Percentiles rank a stretch among this genome's conserved stretches.
Conservation (phyloP, 2,329 filamentous ascomycete species). For the Phaeosphaeria sp. region DNA sequence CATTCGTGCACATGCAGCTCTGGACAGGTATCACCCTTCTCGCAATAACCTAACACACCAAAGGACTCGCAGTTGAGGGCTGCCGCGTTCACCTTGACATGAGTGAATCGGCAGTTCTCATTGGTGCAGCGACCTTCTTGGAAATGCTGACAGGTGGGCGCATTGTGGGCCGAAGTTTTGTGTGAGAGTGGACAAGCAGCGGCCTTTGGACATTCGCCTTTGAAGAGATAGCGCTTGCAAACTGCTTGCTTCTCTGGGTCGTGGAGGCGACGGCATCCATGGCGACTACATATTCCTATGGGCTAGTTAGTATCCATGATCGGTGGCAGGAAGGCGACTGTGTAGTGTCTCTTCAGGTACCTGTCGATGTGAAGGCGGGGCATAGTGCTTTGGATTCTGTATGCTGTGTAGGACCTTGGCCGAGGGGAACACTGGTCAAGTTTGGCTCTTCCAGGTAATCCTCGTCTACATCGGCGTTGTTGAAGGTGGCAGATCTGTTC, state of each 20-base stretch:
- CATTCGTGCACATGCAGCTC: conserved; percentile 92
- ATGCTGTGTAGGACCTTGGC: conserved; percentile 11
- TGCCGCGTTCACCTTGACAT: conserved; percentile 77
- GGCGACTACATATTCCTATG: conserved; percentile 82
- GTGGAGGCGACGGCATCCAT: conserved; percentile 80
- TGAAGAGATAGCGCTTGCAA: conserved; percentile 86
- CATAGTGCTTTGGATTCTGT: conserved; percentile 25
- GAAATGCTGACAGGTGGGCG: conserved; percentile 88
- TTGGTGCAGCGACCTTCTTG: conserved; percentile 90
- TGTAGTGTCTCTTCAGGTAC: conserved; percentile 28
- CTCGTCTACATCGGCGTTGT: conserved; percentile 8
- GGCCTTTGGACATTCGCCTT: conserved; percentile 77
- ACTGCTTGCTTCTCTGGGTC: conserved; percentile 86
- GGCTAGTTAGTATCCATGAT: conserved; percentile 20
- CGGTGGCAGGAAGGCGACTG: neutral
- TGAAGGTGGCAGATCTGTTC: conserved; percentile 20
- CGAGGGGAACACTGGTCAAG: neutral
- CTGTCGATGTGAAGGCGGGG: conserved; percentile 39
- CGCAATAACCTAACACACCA: conserved; percentile 87
- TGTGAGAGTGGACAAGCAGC: conserved; percentile 90
- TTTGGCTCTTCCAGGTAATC: conserved; percentile 2
- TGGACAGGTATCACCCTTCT: conserved; percentile 76
- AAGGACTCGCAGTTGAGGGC: conserved; percentile 86
- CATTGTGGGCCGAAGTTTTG: conserved; percentile 80
- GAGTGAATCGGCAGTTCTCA: conserved; percentile 82